Evolutionary conservation across 1,284 basidiomycete species (phyloP).

Genomic region (Papiliotrema terrestris): DNA sequence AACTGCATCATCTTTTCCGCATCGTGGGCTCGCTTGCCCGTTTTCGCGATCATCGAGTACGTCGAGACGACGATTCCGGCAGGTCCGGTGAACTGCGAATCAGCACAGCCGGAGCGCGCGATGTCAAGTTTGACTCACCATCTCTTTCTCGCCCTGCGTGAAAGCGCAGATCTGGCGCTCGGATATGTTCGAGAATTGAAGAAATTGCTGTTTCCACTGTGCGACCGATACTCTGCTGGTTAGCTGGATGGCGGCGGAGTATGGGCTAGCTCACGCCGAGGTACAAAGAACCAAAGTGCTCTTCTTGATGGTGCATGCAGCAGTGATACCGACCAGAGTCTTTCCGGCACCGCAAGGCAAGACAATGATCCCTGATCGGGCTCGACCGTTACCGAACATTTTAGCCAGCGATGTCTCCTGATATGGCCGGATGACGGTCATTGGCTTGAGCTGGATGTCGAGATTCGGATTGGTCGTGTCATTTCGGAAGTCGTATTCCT

Average conservation of each 20-base stretch:
- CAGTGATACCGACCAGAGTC: conserved; percentile 97
- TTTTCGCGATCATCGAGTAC: conserved; percentile 98
- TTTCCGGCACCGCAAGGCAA: conserved; percentile 98
- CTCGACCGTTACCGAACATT: conserved; percentile 98
- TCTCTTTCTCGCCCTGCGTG: conserved; percentile 93
- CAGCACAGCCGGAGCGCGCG: neutral
- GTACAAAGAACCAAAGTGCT: conserved; percentile 97
- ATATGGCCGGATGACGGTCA: conserved; percentile 92
- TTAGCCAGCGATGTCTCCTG: conserved; percentile 96
- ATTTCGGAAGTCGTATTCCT: conserved; percentile 97
- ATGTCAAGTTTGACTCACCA: conserved; percentile 54
- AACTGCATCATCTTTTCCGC: conserved; percentile 99
- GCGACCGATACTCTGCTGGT: conserved; percentile 79
- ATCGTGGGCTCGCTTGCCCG: conserved; percentile 90
- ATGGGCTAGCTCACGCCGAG: conserved; percentile 65
- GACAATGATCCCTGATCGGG: conserved; percentile 96
- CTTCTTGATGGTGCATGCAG: conserved; percentile 99
- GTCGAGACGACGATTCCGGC: conserved; percentile 96
- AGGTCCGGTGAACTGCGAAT: conserved; percentile 63
- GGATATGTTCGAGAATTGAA: conserved; percentile 95
- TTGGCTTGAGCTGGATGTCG: conserved; percentile 94
- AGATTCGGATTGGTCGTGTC: conserved; percentile 91
- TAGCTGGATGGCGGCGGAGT: neutral
- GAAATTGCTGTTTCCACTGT: conserved; percentile 97
- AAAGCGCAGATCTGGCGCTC: conserved; percentile 93